Evolutionary conservation across 192 early-diverging fungal genomes (phyloP).

Genomic region (Coemansia asiatica): DNA sequence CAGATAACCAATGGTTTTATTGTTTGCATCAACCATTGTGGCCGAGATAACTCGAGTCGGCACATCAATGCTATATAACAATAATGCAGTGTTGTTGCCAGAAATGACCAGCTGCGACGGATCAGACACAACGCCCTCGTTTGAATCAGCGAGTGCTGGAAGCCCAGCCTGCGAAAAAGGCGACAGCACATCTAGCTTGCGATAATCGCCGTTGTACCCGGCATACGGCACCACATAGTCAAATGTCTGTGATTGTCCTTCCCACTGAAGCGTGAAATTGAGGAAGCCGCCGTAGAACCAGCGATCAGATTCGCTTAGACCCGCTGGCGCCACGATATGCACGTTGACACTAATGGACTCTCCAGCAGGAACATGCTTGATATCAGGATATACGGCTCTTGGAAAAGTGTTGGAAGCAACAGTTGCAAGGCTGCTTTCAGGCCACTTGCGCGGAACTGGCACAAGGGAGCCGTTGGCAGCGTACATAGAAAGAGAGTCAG

Average conservation of each 20-base stretch:
- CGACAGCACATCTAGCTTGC: conserved; percentile 23
- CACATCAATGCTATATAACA: conserved; percentile 20
- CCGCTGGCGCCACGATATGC: conserved; percentile 31
- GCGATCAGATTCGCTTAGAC: conserved; percentile 29
- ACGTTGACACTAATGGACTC: conserved; percentile 17
- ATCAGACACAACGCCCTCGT: conserved; percentile 7
- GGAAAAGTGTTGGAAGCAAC: conserved; percentile 13
- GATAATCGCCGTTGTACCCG: conserved; percentile 51
- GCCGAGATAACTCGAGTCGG: conserved; percentile 25
- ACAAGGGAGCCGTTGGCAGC: conserved; percentile 20
- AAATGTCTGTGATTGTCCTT: conserved; percentile 2
- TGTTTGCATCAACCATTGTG: conserved; percentile 19
- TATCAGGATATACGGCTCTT: not conserved
- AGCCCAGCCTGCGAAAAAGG: conserved; percentile 8
- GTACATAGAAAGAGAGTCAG: conserved; percentile 47
- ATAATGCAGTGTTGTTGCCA: not conserved
- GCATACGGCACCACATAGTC: conserved; percentile 43
- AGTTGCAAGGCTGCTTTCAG: not conserved
- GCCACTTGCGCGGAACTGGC: conserved; percentile 26
- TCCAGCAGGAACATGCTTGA: conserved; percentile 28
- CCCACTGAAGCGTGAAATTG: conserved; percentile 33
- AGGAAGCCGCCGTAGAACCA: conserved; percentile 56
- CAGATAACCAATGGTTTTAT: conserved; percentile 28
- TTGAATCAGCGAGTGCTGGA: conserved; percentile 18
- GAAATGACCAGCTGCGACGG: conserved; percentile 17